Evolutionary conservation across 352 stramenopile species (phyloP).

Genomic region (Globisporangium irregulare): DNA sequence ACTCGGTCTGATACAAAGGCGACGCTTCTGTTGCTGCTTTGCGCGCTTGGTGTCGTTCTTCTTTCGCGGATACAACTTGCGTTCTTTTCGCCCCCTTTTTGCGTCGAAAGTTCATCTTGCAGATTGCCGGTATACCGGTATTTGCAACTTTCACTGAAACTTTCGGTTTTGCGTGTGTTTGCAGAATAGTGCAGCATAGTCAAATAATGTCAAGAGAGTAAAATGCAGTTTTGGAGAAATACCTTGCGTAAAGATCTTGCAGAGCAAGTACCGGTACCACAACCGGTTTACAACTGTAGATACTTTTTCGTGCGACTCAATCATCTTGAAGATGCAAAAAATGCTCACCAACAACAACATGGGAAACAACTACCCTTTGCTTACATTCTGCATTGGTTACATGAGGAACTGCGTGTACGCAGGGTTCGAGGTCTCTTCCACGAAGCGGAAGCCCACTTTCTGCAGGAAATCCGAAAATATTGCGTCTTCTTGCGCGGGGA

Average conservation of each 20-base stretch:
- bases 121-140: not conserved
- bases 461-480: conserved; percentile 64
- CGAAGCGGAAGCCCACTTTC: conserved; percentile 70
- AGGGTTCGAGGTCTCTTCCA: conserved; percentile 84
- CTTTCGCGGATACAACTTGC: conserved; percentile 4
- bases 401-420: conserved; percentile 79
- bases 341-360: too few species aligned
- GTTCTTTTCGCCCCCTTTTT: not conserved
- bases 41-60: conserved; percentile 3
- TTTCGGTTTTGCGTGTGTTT: not conserved
- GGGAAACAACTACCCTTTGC: too few species aligned
- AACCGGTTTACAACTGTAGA: not conserved
- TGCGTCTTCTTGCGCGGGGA: conserved; percentile 53
- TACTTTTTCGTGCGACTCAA: too few species aligned
- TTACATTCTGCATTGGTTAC: conserved; percentile 29
- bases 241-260: not conserved
- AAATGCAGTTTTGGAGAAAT: not conserved
- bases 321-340: too few species aligned
- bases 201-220: not conserved
- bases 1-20: not conserved
- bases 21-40: not conserved
- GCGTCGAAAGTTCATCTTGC: not conserved
- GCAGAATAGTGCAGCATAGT: not conserved
- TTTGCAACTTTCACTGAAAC: not conserved
- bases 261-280: not conserved